These are phyloP conservation scores for Hemileia vastatrix DNA, from an alignment of 1,284 basidiomycete genomes.

Conservation along the genomic window DNA sequence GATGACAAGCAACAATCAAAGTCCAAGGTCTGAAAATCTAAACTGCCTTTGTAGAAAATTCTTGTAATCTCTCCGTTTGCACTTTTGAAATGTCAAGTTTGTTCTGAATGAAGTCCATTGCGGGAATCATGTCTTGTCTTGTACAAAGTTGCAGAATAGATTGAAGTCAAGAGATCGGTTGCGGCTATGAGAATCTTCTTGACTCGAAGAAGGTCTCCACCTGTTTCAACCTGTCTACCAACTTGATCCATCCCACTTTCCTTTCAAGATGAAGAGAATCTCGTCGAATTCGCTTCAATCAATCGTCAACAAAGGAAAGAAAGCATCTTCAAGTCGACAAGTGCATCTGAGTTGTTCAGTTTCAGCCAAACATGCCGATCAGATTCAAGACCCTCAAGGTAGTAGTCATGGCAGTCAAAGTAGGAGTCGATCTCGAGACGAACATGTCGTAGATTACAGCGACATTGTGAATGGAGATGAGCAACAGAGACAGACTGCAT, in stretches of 20 bases:
- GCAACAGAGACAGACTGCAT: neutral
- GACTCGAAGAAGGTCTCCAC: too few species aligned
- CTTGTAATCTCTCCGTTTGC: neutral
- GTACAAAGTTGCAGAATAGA: too few species aligned
- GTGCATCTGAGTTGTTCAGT: too few species aligned
- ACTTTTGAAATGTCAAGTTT: too few species aligned
- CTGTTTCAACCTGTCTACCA: neutral
- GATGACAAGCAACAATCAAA: constrained; percentile 1
- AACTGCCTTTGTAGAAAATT: neutral
- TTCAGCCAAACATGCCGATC: neutral
- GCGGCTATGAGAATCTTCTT: too few species aligned
- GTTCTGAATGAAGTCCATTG: too few species aligned
- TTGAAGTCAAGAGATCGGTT: too few species aligned
- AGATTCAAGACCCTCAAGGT: too few species aligned
- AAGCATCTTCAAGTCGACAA: neutral
- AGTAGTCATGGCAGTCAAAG: neutral
- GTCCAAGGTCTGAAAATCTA: too few species aligned
- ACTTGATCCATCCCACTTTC: neutral
- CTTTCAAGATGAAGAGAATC: neutral
- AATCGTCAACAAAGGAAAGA: neutral
- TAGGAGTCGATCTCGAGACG: neutral
- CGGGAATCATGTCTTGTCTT: too few species aligned
- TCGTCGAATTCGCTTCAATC: too few species aligned
- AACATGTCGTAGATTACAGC: neutral
- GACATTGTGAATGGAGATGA: neutral